A percentile compares a stretch with the other conserved stretches of the same genome.
phyloP scores from a whole-genome alignment of 441 rosid species.

The Sinapis alba region DNA sequence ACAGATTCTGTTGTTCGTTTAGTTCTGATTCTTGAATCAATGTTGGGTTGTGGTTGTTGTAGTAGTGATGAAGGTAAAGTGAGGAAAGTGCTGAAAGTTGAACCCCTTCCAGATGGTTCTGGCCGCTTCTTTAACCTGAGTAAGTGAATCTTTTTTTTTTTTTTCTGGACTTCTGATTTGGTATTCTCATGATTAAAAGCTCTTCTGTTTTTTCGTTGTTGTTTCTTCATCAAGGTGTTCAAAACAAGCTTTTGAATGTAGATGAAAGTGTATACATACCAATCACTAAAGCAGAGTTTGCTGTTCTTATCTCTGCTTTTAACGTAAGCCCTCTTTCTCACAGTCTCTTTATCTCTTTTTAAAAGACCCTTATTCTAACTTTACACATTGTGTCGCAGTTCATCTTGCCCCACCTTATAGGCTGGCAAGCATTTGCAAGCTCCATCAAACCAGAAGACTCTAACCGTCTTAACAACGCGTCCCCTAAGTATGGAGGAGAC shows the following conservation, averaged over 20 bases:
- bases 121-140: constrained; percentile 96
- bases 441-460: constrained; percentile 56
- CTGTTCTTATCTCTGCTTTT: constrained; percentile 80
- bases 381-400: constrained; percentile 52
- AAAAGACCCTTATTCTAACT: not conserved
- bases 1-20: not conserved
- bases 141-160: constrained; percentile 36
- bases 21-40: not conserved
- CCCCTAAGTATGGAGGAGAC: constrained; percentile 71
- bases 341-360: not conserved
- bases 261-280: constrained; percentile 89
- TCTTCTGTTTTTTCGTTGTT: constrained; percentile 24
- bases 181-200: not conserved
- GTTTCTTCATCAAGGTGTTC: constrained; percentile 64
- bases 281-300: constrained; percentile 74
- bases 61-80: constrained; percentile 92
- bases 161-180: constrained; percentile 21
- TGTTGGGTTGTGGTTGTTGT: constrained; percentile 9
- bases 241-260: constrained; percentile 73
- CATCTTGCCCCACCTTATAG: constrained; percentile 81
- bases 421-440: constrained; percentile 78
- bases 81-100: constrained; percentile 90
- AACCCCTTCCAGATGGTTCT: constrained; percentile 93
- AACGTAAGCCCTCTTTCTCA: constrained; percentile 52
- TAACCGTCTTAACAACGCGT: constrained; percentile 48